Evolutionary conservation across 1,139 yeast genomes (phyloP), one percentile per base, ranked within the genome.

Genomic region (Yamadazyma siamensis): DNA sequence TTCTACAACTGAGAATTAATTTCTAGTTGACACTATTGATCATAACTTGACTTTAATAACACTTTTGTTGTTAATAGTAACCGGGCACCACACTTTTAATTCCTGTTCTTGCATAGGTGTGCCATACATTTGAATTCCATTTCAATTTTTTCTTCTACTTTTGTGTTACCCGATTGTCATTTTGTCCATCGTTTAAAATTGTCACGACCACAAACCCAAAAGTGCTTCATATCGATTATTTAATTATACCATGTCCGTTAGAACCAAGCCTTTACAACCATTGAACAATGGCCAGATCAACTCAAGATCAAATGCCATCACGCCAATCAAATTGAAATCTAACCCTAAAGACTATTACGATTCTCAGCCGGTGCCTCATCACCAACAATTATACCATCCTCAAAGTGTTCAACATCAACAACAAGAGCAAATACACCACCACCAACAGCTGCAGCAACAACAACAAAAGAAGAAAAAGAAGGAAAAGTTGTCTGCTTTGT

Each of bases 401-500:
- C 33, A 36, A 27, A 34, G 33, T 16, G 43, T 39, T 22, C 43
- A 35, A 23, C 40, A 41, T 30, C 47, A 40, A 23, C 47, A 36
- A 26, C 36, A 36, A 21, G 42, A 40, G 22, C 44, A 34, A 23
- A 40, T 42, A 31, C 20, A 18, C 7, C 9, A 18, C 7, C 9
- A 7, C 7, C 20, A 18, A 18, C 49, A 35, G 20, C 44, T 34
- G 27, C 44, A 41, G 32, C 49, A 48, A 31, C 43, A 40, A 28
- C 48, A 35, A 16, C 40, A 42, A 31, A 39, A 40, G 34, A 65
- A 63, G 47, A 86, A 84, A 71, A 83, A 81, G 68, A 86, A 83
- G 61, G 95, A 86, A 55, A 88, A 88, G 54, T 66, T 86, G 28
- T 83, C 95, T 2, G 77, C 95, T 1, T 67, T 89, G 33, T 89